Percentiles rank a stretch among this genome's conserved stretches.
These are phyloP conservation scores for Boletus tylopilopsis DNA, from an alignment of 768 basidiomycete genomes.

Conservation along the genomic window DNA sequence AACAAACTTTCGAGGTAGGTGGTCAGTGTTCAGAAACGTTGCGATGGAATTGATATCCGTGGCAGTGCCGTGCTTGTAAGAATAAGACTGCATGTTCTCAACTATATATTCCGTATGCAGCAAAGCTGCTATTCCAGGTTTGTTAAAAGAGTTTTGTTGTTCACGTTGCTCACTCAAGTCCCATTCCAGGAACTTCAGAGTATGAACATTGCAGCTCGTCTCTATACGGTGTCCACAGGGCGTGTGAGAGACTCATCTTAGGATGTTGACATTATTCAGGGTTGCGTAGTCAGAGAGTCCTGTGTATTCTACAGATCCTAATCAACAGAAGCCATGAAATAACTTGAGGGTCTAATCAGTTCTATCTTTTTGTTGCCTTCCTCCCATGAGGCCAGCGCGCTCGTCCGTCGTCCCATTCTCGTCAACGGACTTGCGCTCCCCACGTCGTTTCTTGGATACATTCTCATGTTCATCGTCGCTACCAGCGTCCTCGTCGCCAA, in stretches of 20 bases:
- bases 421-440: constrained; percentile 39
- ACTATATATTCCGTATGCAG: constrained; percentile 92
- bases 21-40: background rate
- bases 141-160: constrained; percentile 13
- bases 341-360: constrained; percentile 29
- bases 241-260: constrained; percentile 63
- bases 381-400: constrained; percentile 61
- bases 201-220: constrained; percentile 89
- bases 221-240: constrained; percentile 84
- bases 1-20: constrained; percentile 88
- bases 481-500: constrained; percentile 76
- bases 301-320: constrained; percentile 37
- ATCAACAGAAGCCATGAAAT: constrained; percentile 14
- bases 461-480: constrained; percentile 61
- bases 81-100: constrained; percentile 96
- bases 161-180: background rate
- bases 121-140: constrained; percentile 94
- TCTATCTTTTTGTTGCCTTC: constrained; percentile 32
- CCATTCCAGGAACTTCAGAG: constrained; percentile 77
- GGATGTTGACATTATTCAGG: background rate
- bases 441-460: constrained; percentile 47
- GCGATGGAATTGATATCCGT: background rate
- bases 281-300: background rate
- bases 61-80: constrained; percentile 87
- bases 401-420: constrained; percentile 52